Percentiles rank a stretch among this genome's conserved stretches.
Conservation (phyloP, 192 early-diverging fungal genomes). For the Coemansia erecta region DNA sequence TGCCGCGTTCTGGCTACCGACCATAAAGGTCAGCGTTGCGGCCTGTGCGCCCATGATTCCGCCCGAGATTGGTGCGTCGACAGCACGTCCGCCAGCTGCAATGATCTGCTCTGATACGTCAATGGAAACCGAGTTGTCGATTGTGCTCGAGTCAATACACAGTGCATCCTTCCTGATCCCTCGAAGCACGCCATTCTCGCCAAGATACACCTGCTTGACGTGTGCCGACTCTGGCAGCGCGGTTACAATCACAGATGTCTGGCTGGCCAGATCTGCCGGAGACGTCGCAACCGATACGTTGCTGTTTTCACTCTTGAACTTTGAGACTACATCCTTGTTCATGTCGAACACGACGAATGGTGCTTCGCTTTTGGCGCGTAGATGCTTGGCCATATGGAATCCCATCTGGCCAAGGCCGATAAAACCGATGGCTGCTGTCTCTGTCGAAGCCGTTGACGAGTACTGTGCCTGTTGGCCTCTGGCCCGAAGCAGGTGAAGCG, state of each 20-base stretch:
- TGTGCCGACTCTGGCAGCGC: constrained; percentile 87
- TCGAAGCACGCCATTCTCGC: constrained; percentile 61
- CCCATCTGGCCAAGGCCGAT: constrained; percentile 94
- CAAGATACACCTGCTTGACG: constrained; percentile 81
- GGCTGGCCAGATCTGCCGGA: constrained; percentile 69
- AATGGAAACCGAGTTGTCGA: constrained; percentile 76
- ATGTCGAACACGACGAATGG: constrained; percentile 76
- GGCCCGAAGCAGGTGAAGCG: no score
- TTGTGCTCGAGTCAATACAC: constrained; percentile 90
- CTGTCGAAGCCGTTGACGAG: not conserved
- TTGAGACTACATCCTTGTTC: constrained; percentile 54
- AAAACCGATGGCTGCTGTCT: constrained; percentile 28
- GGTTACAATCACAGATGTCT: constrained; percentile 77
- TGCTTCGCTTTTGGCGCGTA: constrained; percentile 57
- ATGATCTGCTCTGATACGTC: constrained; percentile 65
- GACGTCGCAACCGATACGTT: constrained; percentile 57
- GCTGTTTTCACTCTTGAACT: constrained; percentile 56
- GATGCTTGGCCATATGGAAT: constrained; percentile 88
- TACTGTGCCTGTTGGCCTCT: not conserved
- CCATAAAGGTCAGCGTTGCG: constrained; percentile 96
- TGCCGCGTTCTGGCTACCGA: constrained; percentile 61
- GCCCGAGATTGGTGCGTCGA: constrained; percentile 96
- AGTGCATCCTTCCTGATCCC: constrained; percentile 53
- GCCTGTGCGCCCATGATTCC: constrained; percentile 86
- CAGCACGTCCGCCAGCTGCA: constrained; percentile 60